Evolutionary conservation across 2,329 filamentous ascomycete genomes (phyloP), one percentile per base, ranked within the genome.

Genomic region (Gyromitra esculenta): DNA sequence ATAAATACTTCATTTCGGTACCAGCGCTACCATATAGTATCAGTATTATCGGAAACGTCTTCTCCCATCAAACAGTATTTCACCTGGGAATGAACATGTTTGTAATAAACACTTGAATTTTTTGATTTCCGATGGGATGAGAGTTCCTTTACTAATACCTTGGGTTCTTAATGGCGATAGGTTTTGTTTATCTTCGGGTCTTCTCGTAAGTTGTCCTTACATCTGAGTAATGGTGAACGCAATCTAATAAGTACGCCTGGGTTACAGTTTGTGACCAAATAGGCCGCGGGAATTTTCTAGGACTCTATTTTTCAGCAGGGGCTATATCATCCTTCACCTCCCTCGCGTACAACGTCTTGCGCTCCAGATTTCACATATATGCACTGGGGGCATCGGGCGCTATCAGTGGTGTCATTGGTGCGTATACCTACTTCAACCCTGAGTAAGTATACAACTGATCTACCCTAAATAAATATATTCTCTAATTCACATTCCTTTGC

Each of bases 351-450:
- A 83, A 83, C 72, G 86, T 86, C 11, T 50, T 85, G 1, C 77
- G 81, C 1, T 82, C 82, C 54, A 81, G 82, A 62, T 86, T 86
- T 80, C 79, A 83, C 13, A 81, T 83, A 0, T 85, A 89, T 48
- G 87, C 88, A 1, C 84, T 92, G 8, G 91, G 91, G n/a, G 89
- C 90, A 0, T 92, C 90, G 5, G 90, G 89, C 9, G 88, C 88
- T 45, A 84, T 90, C 4, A 87, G 88, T 78, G 91, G 90, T 25
- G 81, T 92, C 25, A 82, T 88, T 6, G 87, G 86, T 1, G 89
- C 89, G 0, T 91, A 89, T 82, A 76, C 78, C 15, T 77, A 77
- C 37, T 65, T 80, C 63, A 81, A 79, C 41, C 80, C 80, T 21
- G 77, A 81, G 85, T 87, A n/a, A 86, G 72, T 65, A 65, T n/a